Evolutionary conservation across 805 yeast genomes (phyloP).

Genomic region (Teunomyces atbi): DNA sequence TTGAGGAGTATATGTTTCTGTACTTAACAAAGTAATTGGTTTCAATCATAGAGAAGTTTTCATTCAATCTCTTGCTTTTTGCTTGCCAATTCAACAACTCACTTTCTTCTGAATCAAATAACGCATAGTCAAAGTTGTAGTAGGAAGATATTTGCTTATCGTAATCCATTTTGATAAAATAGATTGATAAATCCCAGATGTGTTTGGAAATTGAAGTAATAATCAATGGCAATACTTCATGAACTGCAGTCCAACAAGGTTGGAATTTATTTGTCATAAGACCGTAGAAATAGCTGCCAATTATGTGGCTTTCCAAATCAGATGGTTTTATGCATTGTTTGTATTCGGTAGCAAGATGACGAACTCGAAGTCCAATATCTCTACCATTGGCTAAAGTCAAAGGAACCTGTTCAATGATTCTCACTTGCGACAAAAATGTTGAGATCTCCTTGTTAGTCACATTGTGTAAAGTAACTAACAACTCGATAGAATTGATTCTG

Average conservation of each 20-base stretch:
- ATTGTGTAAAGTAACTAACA: constrained; percentile 35
- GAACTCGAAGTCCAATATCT: constrained; percentile 67
- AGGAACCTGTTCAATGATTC: constrained; percentile 70
- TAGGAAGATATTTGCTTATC: constrained; percentile 15
- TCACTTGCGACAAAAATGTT: constrained; percentile 47
- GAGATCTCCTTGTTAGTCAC: constrained; percentile 28
- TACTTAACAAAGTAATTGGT: constrained; percentile 27
- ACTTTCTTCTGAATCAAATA: constrained; percentile 9
- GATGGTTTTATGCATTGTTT: constrained; percentile 20
- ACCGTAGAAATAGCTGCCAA: constrained; percentile 52
- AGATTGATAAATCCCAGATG: constrained; percentile 56
- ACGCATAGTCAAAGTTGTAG: constrained; percentile 6
- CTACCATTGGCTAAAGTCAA: constrained; percentile 67
- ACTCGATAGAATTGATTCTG: constrained; percentile 52
- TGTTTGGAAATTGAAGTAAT: constrained; percentile 30
- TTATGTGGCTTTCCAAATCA: constrained; percentile 14
- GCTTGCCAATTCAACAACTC: constrained; percentile 39
- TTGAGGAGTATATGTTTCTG: constrained; percentile 29
- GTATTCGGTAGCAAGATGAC: constrained; percentile 53
- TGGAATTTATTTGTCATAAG: constrained; percentile 70
- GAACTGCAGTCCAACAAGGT: constrained; percentile 81
- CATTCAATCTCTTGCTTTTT: constrained; percentile 44
- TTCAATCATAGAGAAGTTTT: constrained; percentile 32
- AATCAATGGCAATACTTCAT: constrained; percentile 54
- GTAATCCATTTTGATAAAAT: constrained; percentile 29